Evolutionary conservation across 2,329 filamentous ascomycete species (phyloP), one percentile per base, ranked within the genome.

Genomic region (Colletotrichum kahawae): DNA sequence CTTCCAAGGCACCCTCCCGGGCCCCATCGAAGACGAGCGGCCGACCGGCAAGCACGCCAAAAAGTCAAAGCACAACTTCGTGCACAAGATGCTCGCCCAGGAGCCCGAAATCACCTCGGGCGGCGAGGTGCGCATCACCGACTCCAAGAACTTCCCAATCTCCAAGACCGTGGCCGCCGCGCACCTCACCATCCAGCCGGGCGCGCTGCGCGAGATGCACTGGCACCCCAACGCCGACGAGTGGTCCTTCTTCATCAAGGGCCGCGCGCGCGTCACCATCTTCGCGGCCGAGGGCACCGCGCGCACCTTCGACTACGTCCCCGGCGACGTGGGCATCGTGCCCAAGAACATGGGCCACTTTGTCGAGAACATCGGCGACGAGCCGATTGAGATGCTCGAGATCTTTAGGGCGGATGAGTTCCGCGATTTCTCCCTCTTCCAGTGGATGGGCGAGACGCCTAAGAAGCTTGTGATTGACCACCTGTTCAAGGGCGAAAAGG

Each of bases 171-270:
- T 95, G 24, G 93, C 94, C 0, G 93, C 94, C 1, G 94, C 93
- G 1, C 90, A 95, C 79, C 89, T 94, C 21, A 90, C 90, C 48
- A 94, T 96, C 76, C 87, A 93, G 77, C 93, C 94, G 0, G 93
- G 93, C 16, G 93, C 92, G 0, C 87, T 95, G 81, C 90, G 94
- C 12, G 94, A 95, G 84, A 95, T 96, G 88, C 94, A 96, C 85
- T 96, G 94, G 94, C 94, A 96, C 80, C 93, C 93, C 1, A 92
- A 91, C 59, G 93, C 93, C 14, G 94, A 95, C 79, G 94, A 95
- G 82, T 96, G 94, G 94, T 94, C 92, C 8, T 96, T 94, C 83
- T 95, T 96, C 86, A 90, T 96, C 81, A 85, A 85, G 31, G 94
- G 94, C 0, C 90, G 91, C 54, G 94, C 93, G 0, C 90, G 94